These are phyloP conservation scores for Eucalyptus tenuipes DNA, from an alignment of 345 rosid genomes.

Conservation along the genomic window DNA sequence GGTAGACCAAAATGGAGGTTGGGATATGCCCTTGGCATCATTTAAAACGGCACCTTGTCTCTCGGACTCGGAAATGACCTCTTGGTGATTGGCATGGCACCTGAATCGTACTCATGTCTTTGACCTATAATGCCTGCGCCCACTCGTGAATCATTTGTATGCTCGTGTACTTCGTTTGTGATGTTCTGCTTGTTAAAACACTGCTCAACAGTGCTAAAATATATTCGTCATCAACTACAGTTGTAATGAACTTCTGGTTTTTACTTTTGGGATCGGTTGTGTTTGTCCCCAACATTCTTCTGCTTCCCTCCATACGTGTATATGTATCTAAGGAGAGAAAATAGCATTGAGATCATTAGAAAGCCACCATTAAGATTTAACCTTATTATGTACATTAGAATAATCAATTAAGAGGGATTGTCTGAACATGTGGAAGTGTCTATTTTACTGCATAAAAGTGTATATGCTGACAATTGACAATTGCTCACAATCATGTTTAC, in stretches of 20 bases:
- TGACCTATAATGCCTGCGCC: not conserved
- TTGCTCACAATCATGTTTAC: not conserved
- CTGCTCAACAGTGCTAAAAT: not conserved
- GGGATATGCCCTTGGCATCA: not conserved
- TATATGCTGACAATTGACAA: not conserved
- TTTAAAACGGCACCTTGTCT: not conserved
- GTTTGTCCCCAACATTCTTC: no score
- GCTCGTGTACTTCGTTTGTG: not conserved
- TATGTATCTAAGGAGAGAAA: not conserved
- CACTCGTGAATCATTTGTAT: not conserved
- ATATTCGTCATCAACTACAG: not conserved
- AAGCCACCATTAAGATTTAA: not conserved
- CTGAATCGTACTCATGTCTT: not conserved
- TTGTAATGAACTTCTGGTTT: not conserved
- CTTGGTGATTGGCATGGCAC: not conserved
- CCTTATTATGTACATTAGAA: not conserved
- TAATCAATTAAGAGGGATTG: not conserved
- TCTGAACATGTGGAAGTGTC: not conserved
- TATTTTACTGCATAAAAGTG: not conserved
- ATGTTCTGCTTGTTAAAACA: not conserved
- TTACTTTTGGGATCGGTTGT: not conserved
- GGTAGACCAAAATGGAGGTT: not conserved
- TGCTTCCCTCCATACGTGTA: not conserved
- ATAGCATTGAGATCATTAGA: not conserved
- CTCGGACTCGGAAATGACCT: not conserved